Conservation (phyloP, 164 flowering plant genomes). For the Chimonanthus praecox region DNA sequence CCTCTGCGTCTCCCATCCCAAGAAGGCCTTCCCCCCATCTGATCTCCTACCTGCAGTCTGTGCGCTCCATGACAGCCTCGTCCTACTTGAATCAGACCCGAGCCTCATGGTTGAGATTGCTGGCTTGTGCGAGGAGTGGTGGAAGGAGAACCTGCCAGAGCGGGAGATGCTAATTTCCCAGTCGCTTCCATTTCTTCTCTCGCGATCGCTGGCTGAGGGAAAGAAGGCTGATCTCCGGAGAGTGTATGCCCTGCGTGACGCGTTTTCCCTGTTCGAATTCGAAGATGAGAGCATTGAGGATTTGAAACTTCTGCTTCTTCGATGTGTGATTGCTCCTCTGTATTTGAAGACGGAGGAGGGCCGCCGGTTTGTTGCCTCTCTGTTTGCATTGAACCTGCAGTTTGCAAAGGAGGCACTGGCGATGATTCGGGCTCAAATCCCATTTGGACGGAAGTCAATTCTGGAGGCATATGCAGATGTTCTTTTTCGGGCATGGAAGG, state of each 20-base stretch:
- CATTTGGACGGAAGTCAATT: constrained; percentile 80
- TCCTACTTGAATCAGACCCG: constrained; percentile 59
- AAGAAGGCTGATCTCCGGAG: constrained; percentile 80
- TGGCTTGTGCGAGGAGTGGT: constrained; percentile 79
- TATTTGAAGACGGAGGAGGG: constrained; percentile 90
- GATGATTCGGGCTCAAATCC: constrained; percentile 75
- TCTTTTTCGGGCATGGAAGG: constrained; percentile 79
- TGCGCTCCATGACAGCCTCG: constrained; percentile 60
- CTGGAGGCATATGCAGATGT: constrained; percentile 80
- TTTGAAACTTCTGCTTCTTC: constrained; percentile 62
- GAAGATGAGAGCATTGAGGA: constrained; percentile 96
- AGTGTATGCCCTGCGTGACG: constrained; percentile 66
- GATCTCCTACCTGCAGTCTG: constrained; percentile 49
- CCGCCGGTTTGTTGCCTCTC: constrained; percentile 55
- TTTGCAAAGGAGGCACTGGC: constrained; percentile 72
- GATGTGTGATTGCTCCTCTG: constrained; percentile 76
- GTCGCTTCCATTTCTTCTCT: constrained; percentile 63
- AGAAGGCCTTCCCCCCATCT: constrained; percentile 30
- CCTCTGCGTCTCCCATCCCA: constrained; percentile 61
- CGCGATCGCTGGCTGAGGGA: constrained; percentile 56
- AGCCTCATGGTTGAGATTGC: constrained; percentile 49
- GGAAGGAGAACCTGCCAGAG: constrained; percentile 63
- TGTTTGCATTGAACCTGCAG: constrained; percentile 66
- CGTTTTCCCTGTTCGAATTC: constrained; percentile 76
- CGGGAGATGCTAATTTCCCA: constrained; percentile 74